phyloP scores from a whole-genome alignment of 73 alveolate species.

The Symbiodinium natans region DNA sequence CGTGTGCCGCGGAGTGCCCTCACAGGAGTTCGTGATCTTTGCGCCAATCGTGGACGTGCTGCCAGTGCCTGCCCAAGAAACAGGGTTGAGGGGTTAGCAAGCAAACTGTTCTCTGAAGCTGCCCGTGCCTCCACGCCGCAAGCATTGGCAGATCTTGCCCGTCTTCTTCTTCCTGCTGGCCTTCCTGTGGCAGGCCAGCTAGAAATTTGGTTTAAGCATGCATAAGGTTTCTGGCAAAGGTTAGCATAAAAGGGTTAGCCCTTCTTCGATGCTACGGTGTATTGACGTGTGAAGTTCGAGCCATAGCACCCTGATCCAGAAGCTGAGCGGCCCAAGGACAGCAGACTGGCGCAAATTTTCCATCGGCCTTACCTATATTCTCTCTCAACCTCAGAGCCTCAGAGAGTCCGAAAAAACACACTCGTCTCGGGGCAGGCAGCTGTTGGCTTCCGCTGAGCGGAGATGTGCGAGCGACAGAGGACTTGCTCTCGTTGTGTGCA shows the following conservation, averaged over 20 bases:
- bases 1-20: neutral
- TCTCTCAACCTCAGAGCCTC: neutral
- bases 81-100: no score
- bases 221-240: no score
- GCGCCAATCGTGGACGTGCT: constrained; percentile 93
- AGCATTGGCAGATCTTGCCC: constrained; percentile 85
- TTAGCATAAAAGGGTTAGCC: no score
- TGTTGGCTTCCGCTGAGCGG: constrained; percentile 88
- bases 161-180: constrained; percentile 90
- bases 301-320: no score
- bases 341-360: no score
- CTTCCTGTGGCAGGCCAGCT: constrained; percentile 87
- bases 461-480: neutral
- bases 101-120: no score
- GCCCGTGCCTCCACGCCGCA: no score
- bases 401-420: neutral
- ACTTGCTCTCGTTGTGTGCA: no score
- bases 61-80: constrained; percentile 19
- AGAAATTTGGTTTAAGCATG: no score
- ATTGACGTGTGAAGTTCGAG: no score
- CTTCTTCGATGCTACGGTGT: no score
- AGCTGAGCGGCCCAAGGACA: neutral
- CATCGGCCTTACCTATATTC: neutral
- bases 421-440: constrained; percentile 40
- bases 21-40: constrained; percentile 70